Conservation (phyloP, 768 basidiomycete species). For the Russula lepida region DNA sequence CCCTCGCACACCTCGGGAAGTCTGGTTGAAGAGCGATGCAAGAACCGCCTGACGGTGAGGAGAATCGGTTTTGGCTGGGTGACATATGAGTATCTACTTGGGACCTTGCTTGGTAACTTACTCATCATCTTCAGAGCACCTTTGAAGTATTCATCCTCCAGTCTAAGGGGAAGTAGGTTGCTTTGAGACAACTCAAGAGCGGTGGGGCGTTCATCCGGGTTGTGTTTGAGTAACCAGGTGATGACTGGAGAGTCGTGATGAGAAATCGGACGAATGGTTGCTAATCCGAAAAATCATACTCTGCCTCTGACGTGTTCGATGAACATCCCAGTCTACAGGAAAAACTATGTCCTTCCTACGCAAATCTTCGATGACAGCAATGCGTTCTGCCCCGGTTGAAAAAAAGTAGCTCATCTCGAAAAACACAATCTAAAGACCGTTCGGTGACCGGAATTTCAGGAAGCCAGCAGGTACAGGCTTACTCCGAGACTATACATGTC, state of each 20-base stretch:
- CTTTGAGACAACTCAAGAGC: constrained; percentile 81
- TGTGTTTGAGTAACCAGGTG: constrained; percentile 70
- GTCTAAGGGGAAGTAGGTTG: constrained; percentile 57
- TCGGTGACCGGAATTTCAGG: not conserved
- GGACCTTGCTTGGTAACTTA: constrained; percentile 27
- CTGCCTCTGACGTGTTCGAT: constrained; percentile 53
- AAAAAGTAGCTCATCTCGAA: constrained; percentile 94
- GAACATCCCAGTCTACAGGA: constrained; percentile 63
- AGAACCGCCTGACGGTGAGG: constrained; percentile 74
- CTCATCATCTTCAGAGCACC: constrained; percentile 70
- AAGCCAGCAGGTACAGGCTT: constrained; percentile 25
- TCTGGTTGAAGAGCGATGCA: constrained; percentile 68
- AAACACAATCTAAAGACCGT: constrained; percentile 67
- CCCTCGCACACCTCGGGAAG: constrained; percentile 52
- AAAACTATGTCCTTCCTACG: constrained; percentile 68
- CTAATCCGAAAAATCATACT: constrained; percentile 37
- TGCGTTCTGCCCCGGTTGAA: constrained; percentile 74
- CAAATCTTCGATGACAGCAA: constrained; percentile 71
- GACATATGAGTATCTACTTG: not conserved
- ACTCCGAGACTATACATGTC: constrained; percentile 95
- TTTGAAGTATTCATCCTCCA: constrained; percentile 85
- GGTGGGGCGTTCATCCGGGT: constrained; percentile 67
- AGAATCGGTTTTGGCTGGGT: constrained; percentile 66
- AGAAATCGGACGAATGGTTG: not conserved
- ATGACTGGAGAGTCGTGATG: constrained; percentile 47